phyloP scores from a whole-genome alignment of 768 basidiomycete species.

The Chalciporus sphaerocephalus region DNA sequence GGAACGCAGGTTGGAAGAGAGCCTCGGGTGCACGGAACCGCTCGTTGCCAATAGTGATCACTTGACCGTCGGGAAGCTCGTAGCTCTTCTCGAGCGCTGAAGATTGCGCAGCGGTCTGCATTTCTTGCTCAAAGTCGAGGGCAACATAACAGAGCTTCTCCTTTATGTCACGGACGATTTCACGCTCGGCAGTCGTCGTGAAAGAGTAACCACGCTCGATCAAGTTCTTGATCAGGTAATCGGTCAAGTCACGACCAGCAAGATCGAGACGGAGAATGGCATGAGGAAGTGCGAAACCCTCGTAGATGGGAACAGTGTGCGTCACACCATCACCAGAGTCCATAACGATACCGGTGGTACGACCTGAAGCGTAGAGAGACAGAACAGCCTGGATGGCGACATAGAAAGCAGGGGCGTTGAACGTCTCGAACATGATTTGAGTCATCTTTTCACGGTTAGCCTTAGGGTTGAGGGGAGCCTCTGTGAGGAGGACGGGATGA shows the following conservation, averaged over 20 bases:
- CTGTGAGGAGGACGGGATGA: constrained; percentile 67
- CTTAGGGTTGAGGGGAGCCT: constrained; percentile 71
- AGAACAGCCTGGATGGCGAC: constrained; percentile 72
- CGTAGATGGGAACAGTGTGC: constrained; percentile 96
- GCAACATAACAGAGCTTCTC: constrained; percentile 91
- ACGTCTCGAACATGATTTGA: constrained; percentile 78
- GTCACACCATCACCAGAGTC: constrained; percentile 97
- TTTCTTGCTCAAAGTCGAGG: constrained; percentile 90
- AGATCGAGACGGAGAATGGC: constrained; percentile 90
- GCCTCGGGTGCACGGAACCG: constrained; percentile 58
- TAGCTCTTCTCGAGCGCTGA: constrained; percentile 91
- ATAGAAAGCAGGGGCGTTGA: constrained; percentile 73
- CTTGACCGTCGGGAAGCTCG: constrained; percentile 89
- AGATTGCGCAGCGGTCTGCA: constrained; percentile 85
- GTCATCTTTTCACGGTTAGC: constrained; percentile 74
- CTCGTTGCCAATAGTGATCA: constrained; percentile 81
- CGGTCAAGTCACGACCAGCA: constrained; percentile 89
- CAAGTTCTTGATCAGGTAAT: constrained; percentile 76
- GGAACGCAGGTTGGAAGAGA: constrained; percentile 56
- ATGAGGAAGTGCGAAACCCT: constrained; percentile 89
- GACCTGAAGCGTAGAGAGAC: constrained; percentile 86
- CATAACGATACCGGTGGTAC: constrained; percentile 91
- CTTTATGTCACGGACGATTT: constrained; percentile 97
- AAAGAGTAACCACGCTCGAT: constrained; percentile 92
- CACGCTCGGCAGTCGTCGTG: constrained; percentile 89